phyloP scores from a whole-genome alignment of 2,329 filamentous ascomycete species.

The Pseudogymnoascus sp. region DNA sequence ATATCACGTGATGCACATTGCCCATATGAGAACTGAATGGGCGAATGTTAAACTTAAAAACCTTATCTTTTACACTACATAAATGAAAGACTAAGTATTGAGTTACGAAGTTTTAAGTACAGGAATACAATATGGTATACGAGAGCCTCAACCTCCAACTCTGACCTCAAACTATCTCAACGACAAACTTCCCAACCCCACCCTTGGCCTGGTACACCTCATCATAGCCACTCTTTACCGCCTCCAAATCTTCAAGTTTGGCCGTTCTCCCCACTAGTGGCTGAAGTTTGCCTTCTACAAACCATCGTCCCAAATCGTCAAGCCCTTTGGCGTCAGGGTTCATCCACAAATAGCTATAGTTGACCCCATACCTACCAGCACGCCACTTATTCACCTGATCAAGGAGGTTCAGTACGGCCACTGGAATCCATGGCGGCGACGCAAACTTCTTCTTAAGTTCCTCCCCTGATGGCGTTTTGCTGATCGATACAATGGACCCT shows the following conservation, averaged over 20 bases:
- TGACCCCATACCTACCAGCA: slow-evolving; percentile 29
- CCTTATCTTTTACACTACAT: too few species aligned
- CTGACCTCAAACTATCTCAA: slow-evolving; percentile 15
- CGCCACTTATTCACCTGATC: slow-evolving; percentile 25
- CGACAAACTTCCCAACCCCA: slow-evolving; percentile 35
- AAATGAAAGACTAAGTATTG: not conserved
- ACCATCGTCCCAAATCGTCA: slow-evolving; percentile 22
- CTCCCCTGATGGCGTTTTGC: slow-evolving; percentile 30
- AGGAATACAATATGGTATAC: not conserved
- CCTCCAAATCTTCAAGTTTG: slow-evolving; percentile 29
- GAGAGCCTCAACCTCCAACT: not conserved
- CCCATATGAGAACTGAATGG: not conserved
- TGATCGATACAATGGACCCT: slow-evolving; percentile 31
- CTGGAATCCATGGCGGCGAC: slow-evolving; percentile 20
- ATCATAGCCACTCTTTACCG: slow-evolving; percentile 31
- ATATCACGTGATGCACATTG: not conserved
- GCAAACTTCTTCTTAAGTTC: slow-evolving; percentile 27
- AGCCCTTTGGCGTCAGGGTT: slow-evolving; percentile 28
- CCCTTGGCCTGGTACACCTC: slow-evolving; percentile 32
- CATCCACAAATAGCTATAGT: slow-evolving; percentile 32
- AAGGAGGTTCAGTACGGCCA: slow-evolving; percentile 25
- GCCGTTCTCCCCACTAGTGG: slow-evolving; percentile 29
- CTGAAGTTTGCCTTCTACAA: slow-evolving; percentile 27
- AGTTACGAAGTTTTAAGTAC: not conserved
- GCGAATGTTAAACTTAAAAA: not conserved